Conservation (phyloP, 108 stramenopile species). For the Nannochloropsis gaditana region DNA sequence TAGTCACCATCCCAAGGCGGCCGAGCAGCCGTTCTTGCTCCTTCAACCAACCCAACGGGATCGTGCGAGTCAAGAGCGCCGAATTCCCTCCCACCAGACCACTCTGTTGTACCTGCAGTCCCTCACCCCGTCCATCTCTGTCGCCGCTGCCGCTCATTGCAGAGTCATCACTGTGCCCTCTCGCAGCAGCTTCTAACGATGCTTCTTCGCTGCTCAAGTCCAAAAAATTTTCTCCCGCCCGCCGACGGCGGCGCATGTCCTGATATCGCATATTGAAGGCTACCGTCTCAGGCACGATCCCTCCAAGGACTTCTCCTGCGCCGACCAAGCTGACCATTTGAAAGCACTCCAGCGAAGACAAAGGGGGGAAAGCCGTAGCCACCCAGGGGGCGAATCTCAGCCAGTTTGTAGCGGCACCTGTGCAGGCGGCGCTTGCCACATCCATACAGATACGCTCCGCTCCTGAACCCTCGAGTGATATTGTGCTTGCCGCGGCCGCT, state of each 20-base stretch:
- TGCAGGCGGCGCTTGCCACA: background rate
- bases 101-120: background rate
- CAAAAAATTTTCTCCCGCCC: background rate
- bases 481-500: background rate
- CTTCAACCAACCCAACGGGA: background rate
- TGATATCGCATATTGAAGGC: background rate
- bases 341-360: background rate
- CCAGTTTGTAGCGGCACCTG: background rate
- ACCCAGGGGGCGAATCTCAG: background rate
- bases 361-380: background rate
- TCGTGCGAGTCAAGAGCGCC: background rate
- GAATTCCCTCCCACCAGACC: background rate
- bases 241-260: background rate
- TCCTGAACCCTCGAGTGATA: background rate
- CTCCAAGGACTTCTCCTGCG: background rate
- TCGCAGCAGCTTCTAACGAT: background rate
- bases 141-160: background rate
- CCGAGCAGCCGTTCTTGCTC: background rate
- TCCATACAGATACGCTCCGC: background rate
- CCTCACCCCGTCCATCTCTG: background rate
- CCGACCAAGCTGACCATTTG: background rate
- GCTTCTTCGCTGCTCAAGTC: background rate
- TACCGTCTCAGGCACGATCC: slow-evolving; percentile 8
- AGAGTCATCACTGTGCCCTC: background rate
- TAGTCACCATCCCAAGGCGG: background rate